Evolutionary conservation across 1,284 basidiomycete species (phyloP).

Genomic region (Cutaneotrichosporon sp.): DNA sequence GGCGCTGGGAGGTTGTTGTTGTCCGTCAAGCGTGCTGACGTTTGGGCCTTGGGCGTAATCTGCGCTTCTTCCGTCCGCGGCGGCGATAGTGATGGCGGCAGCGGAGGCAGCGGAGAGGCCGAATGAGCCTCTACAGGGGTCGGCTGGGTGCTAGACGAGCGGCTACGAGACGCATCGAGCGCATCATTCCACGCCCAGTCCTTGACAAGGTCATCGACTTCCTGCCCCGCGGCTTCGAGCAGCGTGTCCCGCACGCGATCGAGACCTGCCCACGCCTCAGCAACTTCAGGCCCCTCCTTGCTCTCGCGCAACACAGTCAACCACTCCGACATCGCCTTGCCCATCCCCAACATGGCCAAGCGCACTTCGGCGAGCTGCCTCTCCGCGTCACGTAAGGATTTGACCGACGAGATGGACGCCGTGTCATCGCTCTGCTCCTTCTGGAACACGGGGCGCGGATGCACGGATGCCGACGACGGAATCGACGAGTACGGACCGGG

Average conservation of each 20-base stretch:
- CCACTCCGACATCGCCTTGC: slow-evolving; percentile 49
- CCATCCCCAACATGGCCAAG: slow-evolving; percentile 50
- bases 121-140: slow-evolving; percentile 1
- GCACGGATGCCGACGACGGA: slow-evolving; percentile 29
- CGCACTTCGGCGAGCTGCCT: slow-evolving; percentile 47
- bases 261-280: slow-evolving; percentile 34
- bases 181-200: slow-evolving; percentile 51
- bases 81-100: background rate
- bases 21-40: background rate
- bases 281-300: slow-evolving; percentile 3
- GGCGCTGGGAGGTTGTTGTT: background rate
- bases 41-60: slow-evolving; percentile 12
- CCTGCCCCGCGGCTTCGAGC: slow-evolving; percentile 42
- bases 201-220: slow-evolving; percentile 44
- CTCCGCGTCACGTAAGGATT: slow-evolving; percentile 45
- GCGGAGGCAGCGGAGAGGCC: background rate
- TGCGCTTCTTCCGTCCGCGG: background rate
- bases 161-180: slow-evolving; percentile 33
- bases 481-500: slow-evolving; percentile 35
- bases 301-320: slow-evolving; percentile 28
- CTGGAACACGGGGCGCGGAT: slow-evolving; percentile 26
- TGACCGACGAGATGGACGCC: slow-evolving; percentile 30
- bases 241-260: slow-evolving; percentile 39
- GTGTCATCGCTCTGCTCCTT: slow-evolving; percentile 16
- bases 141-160: slow-evolving; percentile 1